These are phyloP conservation scores for Debaryomyces fabryi DNA, from an alignment of 1,139 yeast species.

Conservation along the genomic window DNA sequence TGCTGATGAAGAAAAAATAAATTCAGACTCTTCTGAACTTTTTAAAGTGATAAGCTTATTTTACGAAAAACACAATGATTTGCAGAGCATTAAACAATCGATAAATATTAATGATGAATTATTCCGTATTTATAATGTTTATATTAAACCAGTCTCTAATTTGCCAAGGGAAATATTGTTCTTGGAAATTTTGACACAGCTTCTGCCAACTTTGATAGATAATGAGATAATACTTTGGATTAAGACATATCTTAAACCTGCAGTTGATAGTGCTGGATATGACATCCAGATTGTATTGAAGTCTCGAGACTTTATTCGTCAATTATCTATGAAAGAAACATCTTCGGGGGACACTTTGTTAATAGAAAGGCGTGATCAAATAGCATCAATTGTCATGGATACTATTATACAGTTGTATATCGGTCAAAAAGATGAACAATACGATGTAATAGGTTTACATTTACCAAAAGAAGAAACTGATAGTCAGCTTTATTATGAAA, in stretches of 20 bases:
- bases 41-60: constrained; percentile 25
- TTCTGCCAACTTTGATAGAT: constrained; percentile 40
- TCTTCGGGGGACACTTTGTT: constrained; percentile 32
- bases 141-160: constrained; percentile 35
- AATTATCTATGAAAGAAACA: constrained; percentile 29
- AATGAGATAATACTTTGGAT: constrained; percentile 56
- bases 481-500: constrained; percentile 45
- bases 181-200: constrained; percentile 44
- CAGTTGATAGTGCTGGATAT: constrained; percentile 64
- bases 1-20: background rate
- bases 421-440: constrained; percentile 21
- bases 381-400: constrained; percentile 31
- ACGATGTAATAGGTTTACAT: constrained; percentile 22
- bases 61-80: constrained; percentile 43
- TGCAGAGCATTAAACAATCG: constrained; percentile 34
- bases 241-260: constrained; percentile 52
- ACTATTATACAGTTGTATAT: constrained; percentile 35
- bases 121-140: constrained; percentile 42
- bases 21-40: constrained; percentile 17
- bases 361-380: constrained; percentile 22
- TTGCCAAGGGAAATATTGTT: constrained; percentile 46
- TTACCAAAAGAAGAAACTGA: constrained; percentile 22
- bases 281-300: constrained; percentile 43
- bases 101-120: constrained; percentile 54
- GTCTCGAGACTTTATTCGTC: constrained; percentile 44